Base-by-base conservation (phyloP, 345 rosid species). In the Salix purpurea region DNA sequence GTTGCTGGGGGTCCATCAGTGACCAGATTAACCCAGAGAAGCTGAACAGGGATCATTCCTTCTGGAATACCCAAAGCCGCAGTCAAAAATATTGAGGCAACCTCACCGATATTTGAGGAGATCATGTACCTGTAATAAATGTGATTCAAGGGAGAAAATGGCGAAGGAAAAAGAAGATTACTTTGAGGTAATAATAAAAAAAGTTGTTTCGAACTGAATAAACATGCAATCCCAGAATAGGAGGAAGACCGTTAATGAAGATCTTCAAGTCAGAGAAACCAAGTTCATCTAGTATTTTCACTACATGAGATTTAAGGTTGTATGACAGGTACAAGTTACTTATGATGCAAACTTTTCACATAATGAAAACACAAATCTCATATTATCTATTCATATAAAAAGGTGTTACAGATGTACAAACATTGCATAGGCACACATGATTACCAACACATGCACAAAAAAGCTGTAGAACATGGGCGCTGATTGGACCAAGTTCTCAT, bases 1-100 rank as follows among this genome's bases (percentile, higher is more conserved):
- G 99, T 96, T 54, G 99, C 99, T 62, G 99, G 98, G 36, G 99
- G 99, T 24, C 99, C 98, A 70, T 96, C 99, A 0, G 99, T 96
- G 26, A 96, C 99, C 32, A 96, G 98, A 83, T 96, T 96, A 34
- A 96, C 99, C 99, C 99, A 96, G 67, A 96, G 91, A 87, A 96
- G 98, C 87, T 96, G 99, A 69, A 96, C 99, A 1, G 98, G 99
- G 40, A 96, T 96, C 98, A 96, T 88, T 76, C 97, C 99, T 82
- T 96, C 99, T 3, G 99, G 99, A 83, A 96, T 96, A 72, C 99
- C 98, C 84, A 96, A 85, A 24, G 99, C 99, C 73, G 99, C 93
- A 2, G 99, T 96, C 77, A 96, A 81, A 78, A 96, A 96, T 77
- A 96, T 96, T 7, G 95, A 96, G 26, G 96, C 97, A 69, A 96